Evolutionary conservation across 352 stramenopile species (phyloP).

Genomic region (Globisporangium yorkense): DNA sequence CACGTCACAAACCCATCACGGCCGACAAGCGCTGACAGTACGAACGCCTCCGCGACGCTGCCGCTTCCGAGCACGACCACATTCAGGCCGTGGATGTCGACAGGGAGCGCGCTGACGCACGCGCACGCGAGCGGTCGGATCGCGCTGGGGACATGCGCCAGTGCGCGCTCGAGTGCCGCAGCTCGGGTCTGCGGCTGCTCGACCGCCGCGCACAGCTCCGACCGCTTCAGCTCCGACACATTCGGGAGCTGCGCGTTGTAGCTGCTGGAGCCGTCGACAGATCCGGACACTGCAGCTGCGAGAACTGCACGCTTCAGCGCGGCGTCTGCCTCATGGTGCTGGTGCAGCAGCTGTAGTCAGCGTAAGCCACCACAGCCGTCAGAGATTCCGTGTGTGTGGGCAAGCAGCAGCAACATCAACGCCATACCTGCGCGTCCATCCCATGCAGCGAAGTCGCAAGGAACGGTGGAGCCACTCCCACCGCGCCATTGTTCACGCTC

Average conservation of each 20-base stretch:
- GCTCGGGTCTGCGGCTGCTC: background rate
- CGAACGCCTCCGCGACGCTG: conserved; percentile 41
- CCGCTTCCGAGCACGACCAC: conserved; percentile 37
- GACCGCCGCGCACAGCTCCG: background rate
- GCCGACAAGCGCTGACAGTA: conserved; percentile 33
- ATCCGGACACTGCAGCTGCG: background rate
- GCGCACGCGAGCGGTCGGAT: conserved; percentile 21
- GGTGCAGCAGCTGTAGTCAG: background rate
- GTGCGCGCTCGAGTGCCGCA: background rate
- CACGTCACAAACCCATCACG: conserved; percentile 31
- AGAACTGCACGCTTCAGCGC: background rate
- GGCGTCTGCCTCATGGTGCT: background rate
- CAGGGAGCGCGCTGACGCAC: conserved; percentile 17
- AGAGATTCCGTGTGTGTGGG: background rate
- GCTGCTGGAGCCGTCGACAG: background rate
- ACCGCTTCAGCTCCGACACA: background rate
- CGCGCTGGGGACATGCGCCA: conserved; percentile 13
- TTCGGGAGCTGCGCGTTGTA: background rate
- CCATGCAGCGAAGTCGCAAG: background rate
- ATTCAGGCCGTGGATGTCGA: conserved; percentile 27
- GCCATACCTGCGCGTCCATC: background rate
- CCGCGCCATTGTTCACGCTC: background rate
- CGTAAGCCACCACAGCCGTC: background rate
- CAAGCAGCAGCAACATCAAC: too few relatives aligned
- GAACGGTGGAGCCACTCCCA: background rate